phyloP scores from a whole-genome alignment of 768 basidiomycete species.

The Lyophyllum atratum region DNA sequence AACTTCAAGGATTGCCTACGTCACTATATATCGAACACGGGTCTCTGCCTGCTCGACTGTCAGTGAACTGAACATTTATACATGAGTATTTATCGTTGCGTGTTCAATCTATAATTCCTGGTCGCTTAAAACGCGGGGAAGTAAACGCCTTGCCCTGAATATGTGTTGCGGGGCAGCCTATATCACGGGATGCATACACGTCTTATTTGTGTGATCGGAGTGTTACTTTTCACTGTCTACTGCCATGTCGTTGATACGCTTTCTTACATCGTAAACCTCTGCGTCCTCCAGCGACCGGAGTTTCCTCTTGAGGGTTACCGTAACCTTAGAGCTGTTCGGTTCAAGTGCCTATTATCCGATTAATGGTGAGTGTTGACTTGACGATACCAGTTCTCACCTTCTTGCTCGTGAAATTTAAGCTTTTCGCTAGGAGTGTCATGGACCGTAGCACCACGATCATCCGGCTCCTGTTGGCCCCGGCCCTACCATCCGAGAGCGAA shows the following conservation, averaged over 20 bases:
- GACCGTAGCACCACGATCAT: neutral
- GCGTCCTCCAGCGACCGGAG: neutral
- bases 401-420: neutral
- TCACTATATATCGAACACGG: neutral
- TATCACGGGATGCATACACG: too few species aligned
- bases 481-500: neutral
- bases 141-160: too few species aligned
- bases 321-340: neutral
- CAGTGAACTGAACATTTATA: too few species aligned
- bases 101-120: too few species aligned
- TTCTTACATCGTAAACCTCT: neutral
- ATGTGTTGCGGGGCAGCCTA: neutral
- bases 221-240: neutral
- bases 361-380: neutral
- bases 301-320: neutral
- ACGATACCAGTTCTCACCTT: neutral
- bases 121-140: too few species aligned
- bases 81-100: too few species aligned
- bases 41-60: too few species aligned
- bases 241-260: neutral
- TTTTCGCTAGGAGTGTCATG: neutral
- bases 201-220: too few species aligned
- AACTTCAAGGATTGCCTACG: too few species aligned
- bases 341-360: neutral
- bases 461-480: neutral